phyloP scores from a whole-genome alignment of 305 asterid species.

The Solanum aculeatissimum region DNA sequence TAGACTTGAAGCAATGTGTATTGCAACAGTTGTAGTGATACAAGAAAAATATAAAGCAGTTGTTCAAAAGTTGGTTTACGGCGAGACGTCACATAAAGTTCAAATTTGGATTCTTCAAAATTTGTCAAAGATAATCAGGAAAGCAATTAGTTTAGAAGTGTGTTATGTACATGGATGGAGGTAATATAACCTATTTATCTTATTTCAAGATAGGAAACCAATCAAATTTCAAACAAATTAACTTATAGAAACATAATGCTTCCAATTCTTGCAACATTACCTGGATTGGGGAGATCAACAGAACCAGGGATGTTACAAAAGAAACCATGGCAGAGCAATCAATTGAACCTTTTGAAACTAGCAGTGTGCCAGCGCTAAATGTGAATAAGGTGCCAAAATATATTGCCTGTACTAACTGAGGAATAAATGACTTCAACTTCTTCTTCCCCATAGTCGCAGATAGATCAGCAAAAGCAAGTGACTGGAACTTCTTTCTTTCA shows the following conservation, averaged over 20 bases:
- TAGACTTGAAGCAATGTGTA: background rate
- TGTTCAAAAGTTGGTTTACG: background rate
- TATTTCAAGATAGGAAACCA: background rate
- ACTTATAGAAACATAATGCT: background rate
- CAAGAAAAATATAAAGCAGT: background rate
- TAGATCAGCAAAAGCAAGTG: constrained; percentile 60
- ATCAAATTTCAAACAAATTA: background rate
- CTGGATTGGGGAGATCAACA: constrained; percentile 86
- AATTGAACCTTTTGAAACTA: constrained; percentile 50
- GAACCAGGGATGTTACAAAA: constrained; percentile 68
- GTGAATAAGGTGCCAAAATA: constrained; percentile 51
- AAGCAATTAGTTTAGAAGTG: background rate
- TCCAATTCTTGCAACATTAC: constrained; percentile 18
- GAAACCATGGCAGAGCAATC: constrained; percentile 47
- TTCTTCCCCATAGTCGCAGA: constrained; percentile 54
- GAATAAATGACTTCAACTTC: constrained; percentile 79
- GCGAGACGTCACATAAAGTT: background rate
- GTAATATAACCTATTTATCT: background rate
- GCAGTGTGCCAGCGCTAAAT: constrained; percentile 44
- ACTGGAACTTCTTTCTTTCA: constrained; percentile 65
- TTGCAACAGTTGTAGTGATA: background rate
- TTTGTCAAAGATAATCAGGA: background rate
- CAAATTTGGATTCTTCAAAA: background rate
- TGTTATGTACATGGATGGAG: background rate
- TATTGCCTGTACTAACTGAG: constrained; percentile 64